Conservation (phyloP, 2,329 filamentous ascomycete species). For the Didymella pinodella region DNA sequence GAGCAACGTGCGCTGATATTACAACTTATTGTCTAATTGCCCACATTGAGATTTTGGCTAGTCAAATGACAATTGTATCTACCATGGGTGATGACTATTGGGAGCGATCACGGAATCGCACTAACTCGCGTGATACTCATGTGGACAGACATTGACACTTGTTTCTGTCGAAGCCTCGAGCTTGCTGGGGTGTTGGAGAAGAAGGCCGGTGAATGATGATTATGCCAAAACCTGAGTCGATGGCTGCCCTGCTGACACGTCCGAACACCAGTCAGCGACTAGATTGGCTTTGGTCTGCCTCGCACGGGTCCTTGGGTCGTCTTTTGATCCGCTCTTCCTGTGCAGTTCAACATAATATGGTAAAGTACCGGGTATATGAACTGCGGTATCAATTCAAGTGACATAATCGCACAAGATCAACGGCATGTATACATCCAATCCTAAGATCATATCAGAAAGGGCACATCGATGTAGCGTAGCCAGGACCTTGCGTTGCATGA, state of each 20-base stretch:
- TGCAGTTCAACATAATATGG: no score
- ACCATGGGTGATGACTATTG: neutral
- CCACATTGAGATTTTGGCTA: neutral
- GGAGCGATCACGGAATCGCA: neutral
- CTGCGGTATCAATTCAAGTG: no score
- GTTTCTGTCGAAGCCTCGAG: neutral
- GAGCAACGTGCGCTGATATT: slow-evolving; percentile 1
- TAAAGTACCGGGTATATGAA: no score
- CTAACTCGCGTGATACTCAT: neutral
- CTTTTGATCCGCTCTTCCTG: no score
- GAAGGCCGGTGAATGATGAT: neutral
- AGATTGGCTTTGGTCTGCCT: no score
- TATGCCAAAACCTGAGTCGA: no score
- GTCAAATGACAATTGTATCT: neutral
- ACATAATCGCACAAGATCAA: no score
- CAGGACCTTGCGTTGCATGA: neutral
- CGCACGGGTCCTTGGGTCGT: no score
- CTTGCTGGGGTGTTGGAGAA: neutral
- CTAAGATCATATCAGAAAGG: no score
- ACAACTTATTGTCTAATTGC: neutral
- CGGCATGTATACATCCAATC: no score
- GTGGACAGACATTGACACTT: neutral
- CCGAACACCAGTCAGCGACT: no score
- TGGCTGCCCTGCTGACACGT: no score
- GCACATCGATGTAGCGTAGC: neutral